Percentiles rank a stretch among this genome's conserved stretches.
phyloP scores from a whole-genome alignment of 495 filamentous ascomycete genomes.

The Ascodesmis nigricans region DNA sequence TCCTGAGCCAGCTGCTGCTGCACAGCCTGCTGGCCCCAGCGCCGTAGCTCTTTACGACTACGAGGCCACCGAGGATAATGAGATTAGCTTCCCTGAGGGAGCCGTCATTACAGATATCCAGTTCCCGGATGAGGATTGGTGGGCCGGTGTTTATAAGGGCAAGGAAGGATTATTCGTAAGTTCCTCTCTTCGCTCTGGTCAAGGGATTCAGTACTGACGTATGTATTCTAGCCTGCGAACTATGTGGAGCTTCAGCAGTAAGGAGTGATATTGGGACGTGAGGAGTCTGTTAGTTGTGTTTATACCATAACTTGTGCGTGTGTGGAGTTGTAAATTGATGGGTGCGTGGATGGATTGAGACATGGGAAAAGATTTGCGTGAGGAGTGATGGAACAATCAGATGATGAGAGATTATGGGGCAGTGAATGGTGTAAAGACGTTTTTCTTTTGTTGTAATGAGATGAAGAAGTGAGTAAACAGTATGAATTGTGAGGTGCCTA shows the following conservation, averaged over 20 bases:
- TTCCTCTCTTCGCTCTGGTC: background rate
- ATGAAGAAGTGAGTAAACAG: too few relatives aligned
- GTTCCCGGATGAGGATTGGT: conserved; percentile 98
- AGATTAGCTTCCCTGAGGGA: conserved; percentile 79
- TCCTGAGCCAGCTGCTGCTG: conserved; percentile 16
- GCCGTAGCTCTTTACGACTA: conserved; percentile 89
- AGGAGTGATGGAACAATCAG: too few relatives aligned
- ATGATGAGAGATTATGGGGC: too few relatives aligned
- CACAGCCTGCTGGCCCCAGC: conserved; percentile 30
- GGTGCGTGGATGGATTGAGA: too few relatives aligned
- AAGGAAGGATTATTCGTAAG: conserved; percentile 53
- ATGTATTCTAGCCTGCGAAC: conserved; percentile 23
- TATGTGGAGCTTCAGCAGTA: conserved; percentile 28
- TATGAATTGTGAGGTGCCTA: too few relatives aligned
- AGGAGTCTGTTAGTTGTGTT: too few relatives aligned
- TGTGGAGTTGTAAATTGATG: too few relatives aligned
- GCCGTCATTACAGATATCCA: conserved; percentile 45
- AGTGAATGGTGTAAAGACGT: too few relatives aligned
- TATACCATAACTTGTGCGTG: too few relatives aligned
- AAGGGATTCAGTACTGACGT: conserved; percentile 6
- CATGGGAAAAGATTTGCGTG: too few relatives aligned
- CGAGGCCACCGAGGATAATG: conserved; percentile 92
- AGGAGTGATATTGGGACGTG: too few relatives aligned
- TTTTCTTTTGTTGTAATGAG: too few relatives aligned
- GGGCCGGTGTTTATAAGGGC: conserved; percentile 68